A percentile compares a stretch with the other conserved stretches of the same genome.
Evolutionary conservation across 257 asterid species (phyloP).

Genomic region (Jacaranda copaia): DNA sequence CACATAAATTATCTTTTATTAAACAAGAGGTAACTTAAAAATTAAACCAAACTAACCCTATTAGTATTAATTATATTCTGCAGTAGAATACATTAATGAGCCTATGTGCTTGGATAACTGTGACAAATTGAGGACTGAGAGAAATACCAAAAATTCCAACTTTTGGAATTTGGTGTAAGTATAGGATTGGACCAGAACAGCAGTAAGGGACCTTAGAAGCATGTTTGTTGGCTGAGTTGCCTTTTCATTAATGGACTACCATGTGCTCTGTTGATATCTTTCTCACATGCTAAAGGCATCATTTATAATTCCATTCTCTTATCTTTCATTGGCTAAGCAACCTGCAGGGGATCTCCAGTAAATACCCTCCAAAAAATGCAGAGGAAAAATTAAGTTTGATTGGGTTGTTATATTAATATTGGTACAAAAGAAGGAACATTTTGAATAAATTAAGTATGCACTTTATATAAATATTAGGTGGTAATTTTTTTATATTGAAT

Average conservation of each 20-base stretch:
- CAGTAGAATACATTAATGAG: not conserved
- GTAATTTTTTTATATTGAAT: too few species aligned
- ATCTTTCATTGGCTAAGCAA: not conserved
- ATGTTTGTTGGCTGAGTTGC: slow-evolving; percentile 36
- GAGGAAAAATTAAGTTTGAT: not conserved
- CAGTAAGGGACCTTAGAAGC: slow-evolving; percentile 31
- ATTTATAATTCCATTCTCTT: slow-evolving; percentile 1
- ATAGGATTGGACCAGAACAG: slow-evolving; percentile 10
- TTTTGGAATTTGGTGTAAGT: not conserved
- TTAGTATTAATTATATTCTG: not conserved
- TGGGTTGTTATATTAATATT: not conserved
- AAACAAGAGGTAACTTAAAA: too few species aligned
- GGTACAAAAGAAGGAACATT: not conserved
- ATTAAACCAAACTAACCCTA: too few species aligned
- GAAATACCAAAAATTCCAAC: slow-evolving; percentile 16
- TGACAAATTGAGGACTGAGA: slow-evolving; percentile 31
- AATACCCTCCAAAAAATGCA: not conserved
- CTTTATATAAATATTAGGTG: not conserved
- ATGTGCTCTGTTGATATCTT: slow-evolving; percentile 41
- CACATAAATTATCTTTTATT: too few species aligned
- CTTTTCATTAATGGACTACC: slow-evolving; percentile 29
- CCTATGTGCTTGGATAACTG: slow-evolving; percentile 31
- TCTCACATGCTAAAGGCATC: slow-evolving; percentile 37
- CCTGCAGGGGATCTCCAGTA: not conserved
- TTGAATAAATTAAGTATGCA: not conserved